Percentiles rank a stretch among this genome's conserved stretches.
Conservation (phyloP, 805 yeast genomes). For the Isabelozyma pseudorhagii region DNA sequence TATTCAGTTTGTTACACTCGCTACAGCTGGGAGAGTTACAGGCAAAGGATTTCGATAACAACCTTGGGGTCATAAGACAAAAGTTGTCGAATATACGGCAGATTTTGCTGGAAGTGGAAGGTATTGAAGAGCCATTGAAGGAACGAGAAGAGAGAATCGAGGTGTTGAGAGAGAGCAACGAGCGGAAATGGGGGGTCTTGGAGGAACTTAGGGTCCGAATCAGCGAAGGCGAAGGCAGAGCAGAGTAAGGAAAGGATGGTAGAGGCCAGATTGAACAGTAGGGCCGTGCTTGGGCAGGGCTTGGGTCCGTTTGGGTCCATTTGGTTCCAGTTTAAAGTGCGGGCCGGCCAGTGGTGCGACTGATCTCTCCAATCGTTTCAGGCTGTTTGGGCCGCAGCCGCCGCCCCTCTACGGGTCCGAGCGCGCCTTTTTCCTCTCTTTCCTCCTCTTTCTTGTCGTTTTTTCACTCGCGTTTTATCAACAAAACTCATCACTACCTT, state of each 20-base stretch:
- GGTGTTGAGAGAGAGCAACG: slow-evolving; percentile 20
- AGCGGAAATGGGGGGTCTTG: slow-evolving; percentile 21
- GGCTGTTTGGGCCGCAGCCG: no score
- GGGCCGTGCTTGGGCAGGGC: no score
- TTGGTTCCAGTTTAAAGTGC: no score
- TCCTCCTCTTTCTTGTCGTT: no score
- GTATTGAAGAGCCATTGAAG: slow-evolving; percentile 32
- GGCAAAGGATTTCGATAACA: slow-evolving; percentile 41
- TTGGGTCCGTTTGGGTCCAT: no score
- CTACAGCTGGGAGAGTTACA: slow-evolving; percentile 32
- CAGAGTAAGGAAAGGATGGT: no score
- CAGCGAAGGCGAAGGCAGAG: not conserved
- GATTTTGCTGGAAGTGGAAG: slow-evolving; percentile 33
- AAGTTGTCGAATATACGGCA: slow-evolving; percentile 27
- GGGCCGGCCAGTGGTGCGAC: no score
- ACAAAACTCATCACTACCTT: not conserved
- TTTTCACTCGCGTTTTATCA: no score
- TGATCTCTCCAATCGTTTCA: no score
- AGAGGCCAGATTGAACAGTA: no score
- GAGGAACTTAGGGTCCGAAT: slow-evolving; percentile 4
- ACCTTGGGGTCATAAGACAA: slow-evolving; percentile 37
- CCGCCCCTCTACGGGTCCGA: no score
- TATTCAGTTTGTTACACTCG: slow-evolving; percentile 31
- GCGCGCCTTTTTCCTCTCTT: no score
- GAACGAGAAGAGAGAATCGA: slow-evolving; percentile 21